Evolutionary conservation across 192 early-diverging fungal genomes (phyloP).

Genomic region (Geranomyces michiganensis): DNA sequence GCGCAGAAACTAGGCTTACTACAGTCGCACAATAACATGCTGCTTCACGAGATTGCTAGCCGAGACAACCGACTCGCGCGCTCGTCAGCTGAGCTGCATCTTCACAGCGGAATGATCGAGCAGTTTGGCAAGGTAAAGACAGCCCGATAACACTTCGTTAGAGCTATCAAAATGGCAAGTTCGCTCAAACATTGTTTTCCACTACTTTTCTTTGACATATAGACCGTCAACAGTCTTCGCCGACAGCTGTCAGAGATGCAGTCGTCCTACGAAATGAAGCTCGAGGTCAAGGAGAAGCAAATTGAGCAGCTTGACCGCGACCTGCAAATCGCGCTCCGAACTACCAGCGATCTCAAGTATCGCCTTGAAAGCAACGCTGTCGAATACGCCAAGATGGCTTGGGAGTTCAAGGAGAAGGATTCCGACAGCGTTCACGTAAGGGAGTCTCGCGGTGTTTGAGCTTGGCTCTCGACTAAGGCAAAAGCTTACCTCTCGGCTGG

Average conservation of each 20-base stretch:
- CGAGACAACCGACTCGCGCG: constrained; percentile 5
- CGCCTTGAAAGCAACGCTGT: constrained; percentile 23
- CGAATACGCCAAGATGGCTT: constrained; percentile 31
- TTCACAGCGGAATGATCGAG: constrained; percentile 22
- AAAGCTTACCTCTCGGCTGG: too few relatives aligned
- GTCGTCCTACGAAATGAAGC: constrained; percentile 22
- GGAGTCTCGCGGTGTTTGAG: too few relatives aligned
- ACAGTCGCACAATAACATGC: constrained; percentile 17
- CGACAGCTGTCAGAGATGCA: constrained; percentile 18
- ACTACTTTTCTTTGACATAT: neutral
- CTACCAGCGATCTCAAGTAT: constrained; percentile 22
- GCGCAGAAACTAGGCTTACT: neutral
- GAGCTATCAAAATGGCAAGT: neutral
- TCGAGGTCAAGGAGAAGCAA: constrained; percentile 29
- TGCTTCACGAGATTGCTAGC: constrained; percentile 18
- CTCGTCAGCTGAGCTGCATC: constrained; percentile 4
- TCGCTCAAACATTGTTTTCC: neutral
- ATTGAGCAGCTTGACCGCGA: constrained; percentile 28
- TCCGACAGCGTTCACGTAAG: constrained; percentile 21
- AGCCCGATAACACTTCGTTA: neutral
- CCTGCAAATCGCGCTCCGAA: constrained; percentile 17
- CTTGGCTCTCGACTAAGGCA: too few relatives aligned
- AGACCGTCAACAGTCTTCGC: constrained; percentile 21
- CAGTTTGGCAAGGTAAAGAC: constrained; percentile 21
- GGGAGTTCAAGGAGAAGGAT: constrained; percentile 30